A percentile compares a stretch with the other conserved stretches of the same genome.
These are phyloP conservation scores for Phlebopus sp. DNA, from an alignment of 1,284 basidiomycete genomes.

Conservation along the genomic window DNA sequence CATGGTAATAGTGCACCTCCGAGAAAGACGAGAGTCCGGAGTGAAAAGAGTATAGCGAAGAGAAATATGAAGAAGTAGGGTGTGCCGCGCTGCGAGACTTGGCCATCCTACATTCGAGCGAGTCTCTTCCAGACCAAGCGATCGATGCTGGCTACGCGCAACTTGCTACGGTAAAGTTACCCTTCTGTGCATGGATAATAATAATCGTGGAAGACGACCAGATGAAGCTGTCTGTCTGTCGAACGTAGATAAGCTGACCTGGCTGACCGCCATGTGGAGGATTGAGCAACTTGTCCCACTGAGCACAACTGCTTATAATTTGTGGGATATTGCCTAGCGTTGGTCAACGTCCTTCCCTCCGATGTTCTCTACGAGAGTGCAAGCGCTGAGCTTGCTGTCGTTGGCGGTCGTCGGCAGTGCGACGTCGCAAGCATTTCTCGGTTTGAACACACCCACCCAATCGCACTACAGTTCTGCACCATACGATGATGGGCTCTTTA, in stretches of 20 bases:
- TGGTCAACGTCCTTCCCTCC: background rate
- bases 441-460: constrained; percentile 3
- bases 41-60: constrained; percentile 53
- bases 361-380: constrained; percentile 8
- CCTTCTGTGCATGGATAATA: no score
- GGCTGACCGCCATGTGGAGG: no score
- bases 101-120: no score
- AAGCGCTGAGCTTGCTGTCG: constrained; percentile 12
- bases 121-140: no score
- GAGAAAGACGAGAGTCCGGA: constrained; percentile 53
- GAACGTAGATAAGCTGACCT: no score
- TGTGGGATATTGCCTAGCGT: background rate
- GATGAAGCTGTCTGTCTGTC: no score
- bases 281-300: no score
- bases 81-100: no score
- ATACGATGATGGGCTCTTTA: constrained; percentile 28
- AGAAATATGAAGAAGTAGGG: constrained; percentile 57
- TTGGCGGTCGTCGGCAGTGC: constrained; percentile 15
- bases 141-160: no score
- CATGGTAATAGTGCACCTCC: constrained; percentile 14
- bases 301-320: background rate
- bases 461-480: constrained; percentile 7
- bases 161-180: no score
- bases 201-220: no score
- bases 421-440: constrained; percentile 18